Percentiles rank a stretch among this genome's conserved stretches.
phyloP scores from a whole-genome alignment of 2,329 filamentous ascomycete species.

The Aspergillus sp. region DNA sequence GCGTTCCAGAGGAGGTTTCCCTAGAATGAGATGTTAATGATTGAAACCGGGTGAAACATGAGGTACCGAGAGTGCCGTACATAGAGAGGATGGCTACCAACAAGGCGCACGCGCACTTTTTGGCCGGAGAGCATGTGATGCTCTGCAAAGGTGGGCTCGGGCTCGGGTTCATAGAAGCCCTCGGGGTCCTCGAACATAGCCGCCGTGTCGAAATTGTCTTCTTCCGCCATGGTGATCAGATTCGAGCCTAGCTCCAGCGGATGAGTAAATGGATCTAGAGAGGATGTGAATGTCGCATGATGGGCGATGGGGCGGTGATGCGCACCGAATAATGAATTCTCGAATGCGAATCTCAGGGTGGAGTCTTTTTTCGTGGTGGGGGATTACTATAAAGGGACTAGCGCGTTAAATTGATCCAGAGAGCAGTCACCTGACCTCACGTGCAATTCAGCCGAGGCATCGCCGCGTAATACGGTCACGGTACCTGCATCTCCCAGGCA shows the following conservation, averaged over 20 bases:
- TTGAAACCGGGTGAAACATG: not conserved
- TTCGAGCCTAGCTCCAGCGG: not conserved
- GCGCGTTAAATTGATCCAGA: not conserved
- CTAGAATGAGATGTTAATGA: constrained; percentile 36
- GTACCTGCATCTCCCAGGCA: constrained; percentile 8
- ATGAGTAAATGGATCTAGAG: constrained; percentile 9
- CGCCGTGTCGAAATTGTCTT: constrained; percentile 40
- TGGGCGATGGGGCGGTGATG: not conserved
- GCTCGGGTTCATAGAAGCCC: constrained; percentile 76
- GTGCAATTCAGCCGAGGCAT: constrained; percentile 7
- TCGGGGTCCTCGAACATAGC: constrained; percentile 77
- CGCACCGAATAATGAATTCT: constrained; percentile 11
- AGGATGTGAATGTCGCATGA: not conserved
- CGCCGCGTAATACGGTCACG: constrained; percentile 4
- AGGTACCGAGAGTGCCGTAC: constrained; percentile 45
- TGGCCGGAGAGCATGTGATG: constrained; percentile 70
- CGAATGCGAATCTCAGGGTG: constrained; percentile 7
- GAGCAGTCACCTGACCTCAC: constrained; percentile 13
- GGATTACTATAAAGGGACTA: constrained; percentile 9
- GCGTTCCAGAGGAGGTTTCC: constrained; percentile 93
- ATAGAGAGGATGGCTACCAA: constrained; percentile 86
- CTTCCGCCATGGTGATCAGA: constrained; percentile 26
- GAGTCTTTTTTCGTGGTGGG: constrained; percentile 7
- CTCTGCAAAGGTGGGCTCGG: constrained; percentile 70
- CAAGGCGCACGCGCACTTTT: constrained; percentile 70